Evolutionary conservation across 495 filamentous ascomycete species (phyloP), one percentile per base, ranked within the genome.

Genomic region (Thermothielavioides terrestris): DNA sequence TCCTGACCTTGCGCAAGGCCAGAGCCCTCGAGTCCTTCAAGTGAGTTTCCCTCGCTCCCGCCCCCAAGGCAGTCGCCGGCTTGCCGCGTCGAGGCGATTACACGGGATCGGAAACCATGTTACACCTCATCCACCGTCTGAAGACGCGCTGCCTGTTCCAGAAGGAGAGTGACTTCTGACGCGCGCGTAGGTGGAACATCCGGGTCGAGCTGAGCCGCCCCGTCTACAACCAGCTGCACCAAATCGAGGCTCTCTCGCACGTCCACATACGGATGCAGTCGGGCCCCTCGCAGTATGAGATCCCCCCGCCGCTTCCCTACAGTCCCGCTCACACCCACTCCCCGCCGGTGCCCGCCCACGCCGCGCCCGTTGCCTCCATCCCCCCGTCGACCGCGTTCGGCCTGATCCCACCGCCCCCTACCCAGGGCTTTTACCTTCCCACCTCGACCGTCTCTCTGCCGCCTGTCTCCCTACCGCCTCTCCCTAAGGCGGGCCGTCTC

Each of bases 121-220:
- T 42, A 11, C 15, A 23, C 28, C 21, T 6, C n/a, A n/a, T n/a
- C n/a, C n/a, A n/a, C n/a, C n/a, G n/a, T n/a, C n/a, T n/a, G n/a
- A n/a, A n/a, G n/a, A 15, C 10, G 12, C 21, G 21, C 21, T 25
- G 21, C 43, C 25, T 25, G 23, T 37, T n/a, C 39, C 26, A 17
- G 9, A 10, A 34, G 4, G 28, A 38, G 32, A 17, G 36, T 21
- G 26, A 20, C 11, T 12, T 27, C n/a, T n/a, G n/a, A n/a, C n/a
- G n/a, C n/a, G n/a, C 57, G 54, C 15, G 12, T 32, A 80, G 76
- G 50, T 84, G 80, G 80, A 78, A 82, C 59, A 74, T 79, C 30
- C 72, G 78, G 14, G 73, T 81, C 23, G 80, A 83, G 53, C 65
- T 84, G 1, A 79, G 74, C 54, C 68, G 77, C 10, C 69, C 68